Percentiles rank a stretch among this genome's conserved stretches.
Evolutionary conservation across 495 filamentous ascomycete species (phyloP).

Genomic region (Podospora sp.): DNA sequence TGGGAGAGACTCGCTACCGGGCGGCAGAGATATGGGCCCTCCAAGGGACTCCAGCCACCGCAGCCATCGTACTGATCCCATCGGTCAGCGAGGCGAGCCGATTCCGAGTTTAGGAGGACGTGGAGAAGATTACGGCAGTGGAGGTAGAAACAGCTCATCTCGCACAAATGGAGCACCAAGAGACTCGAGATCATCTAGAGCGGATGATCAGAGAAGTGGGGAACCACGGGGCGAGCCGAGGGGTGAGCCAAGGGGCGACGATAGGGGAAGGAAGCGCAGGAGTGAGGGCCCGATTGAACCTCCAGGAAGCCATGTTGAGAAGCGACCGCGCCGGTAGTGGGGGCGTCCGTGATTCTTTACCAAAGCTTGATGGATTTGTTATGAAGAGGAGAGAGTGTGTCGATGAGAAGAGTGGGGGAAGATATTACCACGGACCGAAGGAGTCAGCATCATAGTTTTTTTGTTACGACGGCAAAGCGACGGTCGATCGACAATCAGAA

Average conservation of each 20-base stretch:
- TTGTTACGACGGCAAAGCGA: background rate
- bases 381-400: background rate
- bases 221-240: constrained; percentile 27
- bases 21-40: constrained; percentile 31
- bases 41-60: constrained; percentile 33
- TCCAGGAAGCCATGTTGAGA: constrained; percentile 32
- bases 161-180: constrained; percentile 28
- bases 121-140: constrained; percentile 26
- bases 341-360: background rate
- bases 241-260: constrained; percentile 30
- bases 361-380: background rate
- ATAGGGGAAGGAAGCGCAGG: constrained; percentile 37
- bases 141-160: constrained; percentile 27
- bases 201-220: background rate
- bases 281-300: constrained; percentile 32
- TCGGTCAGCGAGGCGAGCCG: constrained; percentile 21
- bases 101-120: constrained; percentile 19
- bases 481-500: background rate
- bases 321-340: constrained; percentile 35
- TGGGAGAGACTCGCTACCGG: constrained; percentile 24
- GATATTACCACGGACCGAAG: background rate
- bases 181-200: constrained; percentile 27
- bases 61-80: constrained; percentile 27
- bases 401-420: background rate
- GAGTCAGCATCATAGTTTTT: background rate